Percentiles rank a stretch among this genome's conserved stretches.
Evolutionary conservation across 805 yeast species (phyloP).

Genomic region (Priceomyces haplophilus): DNA sequence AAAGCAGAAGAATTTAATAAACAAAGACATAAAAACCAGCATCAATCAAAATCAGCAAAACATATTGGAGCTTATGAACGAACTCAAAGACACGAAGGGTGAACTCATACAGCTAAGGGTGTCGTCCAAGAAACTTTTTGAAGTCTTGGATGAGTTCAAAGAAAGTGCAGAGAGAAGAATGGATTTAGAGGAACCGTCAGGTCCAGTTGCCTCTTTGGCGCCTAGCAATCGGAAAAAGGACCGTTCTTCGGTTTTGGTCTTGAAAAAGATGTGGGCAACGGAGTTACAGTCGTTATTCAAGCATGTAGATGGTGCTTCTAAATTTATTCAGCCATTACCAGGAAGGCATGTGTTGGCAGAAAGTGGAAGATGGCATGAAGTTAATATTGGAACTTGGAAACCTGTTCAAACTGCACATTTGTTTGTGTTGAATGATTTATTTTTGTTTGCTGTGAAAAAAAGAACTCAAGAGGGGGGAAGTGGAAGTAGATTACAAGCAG

Average conservation of each 20-base stretch:
- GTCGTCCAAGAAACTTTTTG: slow-evolving; percentile 57
- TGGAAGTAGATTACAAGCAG: slow-evolving; percentile 55
- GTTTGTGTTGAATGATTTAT: slow-evolving; percentile 71
- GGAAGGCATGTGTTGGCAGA: slow-evolving; percentile 80
- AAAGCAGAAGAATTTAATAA: slow-evolving; percentile 48
- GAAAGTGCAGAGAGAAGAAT: slow-evolving; percentile 59
- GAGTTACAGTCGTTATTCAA: slow-evolving; percentile 68
- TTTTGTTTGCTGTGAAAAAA: slow-evolving; percentile 69
- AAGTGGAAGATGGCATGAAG: slow-evolving; percentile 81
- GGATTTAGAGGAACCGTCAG: slow-evolving; percentile 33
- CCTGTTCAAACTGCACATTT: slow-evolving; percentile 73
- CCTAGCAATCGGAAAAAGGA: slow-evolving; percentile 35
- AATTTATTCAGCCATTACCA: slow-evolving; percentile 66
- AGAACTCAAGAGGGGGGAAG: slow-evolving; percentile 21
- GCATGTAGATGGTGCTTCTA: slow-evolving; percentile 90
- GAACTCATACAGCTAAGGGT: slow-evolving; percentile 62
- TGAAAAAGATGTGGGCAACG: slow-evolving; percentile 79
- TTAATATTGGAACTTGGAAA: slow-evolving; percentile 82
- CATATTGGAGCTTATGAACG: slow-evolving; percentile 56
- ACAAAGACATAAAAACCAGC: slow-evolving; percentile 54
- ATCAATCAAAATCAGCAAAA: slow-evolving; percentile 63
- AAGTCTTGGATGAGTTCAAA: slow-evolving; percentile 55
- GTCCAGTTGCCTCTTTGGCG: not conserved
- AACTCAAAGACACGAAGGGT: slow-evolving; percentile 59
- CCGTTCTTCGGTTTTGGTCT: slow-evolving; percentile 64